phyloP scores from a whole-genome alignment of 2,329 filamentous ascomycete species.

The Xylariomycetidae sp. region DNA sequence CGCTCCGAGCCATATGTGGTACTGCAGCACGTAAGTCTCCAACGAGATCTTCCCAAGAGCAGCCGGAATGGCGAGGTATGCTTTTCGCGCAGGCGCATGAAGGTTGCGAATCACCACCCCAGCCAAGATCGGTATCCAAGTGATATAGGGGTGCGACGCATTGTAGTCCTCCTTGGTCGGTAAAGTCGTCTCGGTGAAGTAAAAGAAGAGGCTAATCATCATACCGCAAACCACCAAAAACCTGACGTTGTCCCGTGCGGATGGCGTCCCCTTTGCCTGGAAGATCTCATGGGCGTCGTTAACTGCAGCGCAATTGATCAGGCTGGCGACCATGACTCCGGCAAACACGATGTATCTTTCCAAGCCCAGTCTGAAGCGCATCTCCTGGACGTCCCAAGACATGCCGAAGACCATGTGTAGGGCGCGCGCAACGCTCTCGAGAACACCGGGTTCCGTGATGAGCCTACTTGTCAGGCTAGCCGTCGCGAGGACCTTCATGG shows the following conservation, averaged over 20 bases:
- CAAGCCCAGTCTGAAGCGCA: slow-evolving; percentile 43
- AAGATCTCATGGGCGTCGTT: slow-evolving; percentile 13
- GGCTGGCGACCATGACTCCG: slow-evolving; percentile 45
- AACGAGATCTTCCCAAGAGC: slow-evolving; percentile 51
- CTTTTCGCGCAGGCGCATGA: slow-evolving; percentile 32
- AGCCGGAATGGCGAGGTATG: slow-evolving; percentile 41
- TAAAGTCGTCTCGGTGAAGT: slow-evolving; percentile 22
- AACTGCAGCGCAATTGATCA: slow-evolving; percentile 27
- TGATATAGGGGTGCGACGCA: slow-evolving; percentile 45
- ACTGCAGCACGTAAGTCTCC: slow-evolving; percentile 55
- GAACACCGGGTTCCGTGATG: slow-evolving; percentile 30
- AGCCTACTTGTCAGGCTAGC: slow-evolving; percentile 30
- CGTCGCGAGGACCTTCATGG: slow-evolving; percentile 42
- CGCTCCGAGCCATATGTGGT: slow-evolving; percentile 55
- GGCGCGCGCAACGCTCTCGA: slow-evolving; percentile 34
- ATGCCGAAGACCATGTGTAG: slow-evolving; percentile 39
- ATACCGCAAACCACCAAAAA: slow-evolving; percentile 16
- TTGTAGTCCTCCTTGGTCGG: slow-evolving; percentile 38
- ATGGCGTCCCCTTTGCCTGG: slow-evolving; percentile 9
- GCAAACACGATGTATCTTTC: slow-evolving; percentile 51
- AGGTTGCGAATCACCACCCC: slow-evolving; percentile 48
- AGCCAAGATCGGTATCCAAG: slow-evolving; percentile 46
- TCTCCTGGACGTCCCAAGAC: slow-evolving; percentile 40
- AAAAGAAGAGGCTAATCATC: slow-evolving; percentile 27
- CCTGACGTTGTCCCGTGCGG: slow-evolving; percentile 4